Conservation (phyloP, 2,329 filamentous ascomycete species). For the Epichloe sibirici region DNA sequence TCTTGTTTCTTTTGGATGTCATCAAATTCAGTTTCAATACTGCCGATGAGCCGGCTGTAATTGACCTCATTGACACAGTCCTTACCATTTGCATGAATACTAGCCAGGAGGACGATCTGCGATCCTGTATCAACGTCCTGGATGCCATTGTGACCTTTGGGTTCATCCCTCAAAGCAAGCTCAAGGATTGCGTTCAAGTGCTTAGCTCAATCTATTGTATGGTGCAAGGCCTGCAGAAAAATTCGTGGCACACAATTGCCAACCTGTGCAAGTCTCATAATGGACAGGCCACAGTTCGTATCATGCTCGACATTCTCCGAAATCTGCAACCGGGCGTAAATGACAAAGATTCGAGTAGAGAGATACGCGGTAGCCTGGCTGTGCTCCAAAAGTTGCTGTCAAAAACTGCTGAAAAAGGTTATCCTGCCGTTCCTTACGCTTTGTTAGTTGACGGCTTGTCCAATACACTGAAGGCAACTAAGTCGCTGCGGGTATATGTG, state of each 20-base stretch:
- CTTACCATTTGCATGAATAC: conserved; percentile 59
- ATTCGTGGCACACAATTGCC: conserved; percentile 57
- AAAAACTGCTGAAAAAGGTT: conserved; percentile 46
- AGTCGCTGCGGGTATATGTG: conserved; percentile 32
- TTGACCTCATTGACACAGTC: conserved; percentile 47
- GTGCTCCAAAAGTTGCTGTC: conserved; percentile 51
- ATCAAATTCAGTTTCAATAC: conserved; percentile 67
- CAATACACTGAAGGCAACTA: conserved; percentile 33
- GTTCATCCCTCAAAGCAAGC: conserved; percentile 49
- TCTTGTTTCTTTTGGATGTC: conserved; percentile 52
- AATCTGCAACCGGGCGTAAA: conserved; percentile 32
- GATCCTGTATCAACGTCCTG: conserved; percentile 54
- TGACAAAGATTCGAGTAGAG: conserved; percentile 39
- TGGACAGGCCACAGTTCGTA: conserved; percentile 54
- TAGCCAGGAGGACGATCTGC: conserved; percentile 50
- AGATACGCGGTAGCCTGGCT: conserved; percentile 50
- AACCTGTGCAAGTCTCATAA: conserved; percentile 65
- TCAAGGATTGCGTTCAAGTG: conserved; percentile 56
- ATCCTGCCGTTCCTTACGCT: conserved; percentile 45
- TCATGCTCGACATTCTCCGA: conserved; percentile 50
- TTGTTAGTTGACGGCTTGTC: conserved; percentile 45
- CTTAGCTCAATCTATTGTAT: conserved; percentile 61
- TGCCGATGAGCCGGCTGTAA: conserved; percentile 49
- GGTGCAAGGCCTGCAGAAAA: conserved; percentile 45
- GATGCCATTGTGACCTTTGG: conserved; percentile 62